These are phyloP conservation scores for Evansstolkia leycettana DNA, from an alignment of 495 filamentous ascomycete species.

Conservation along the genomic window DNA sequence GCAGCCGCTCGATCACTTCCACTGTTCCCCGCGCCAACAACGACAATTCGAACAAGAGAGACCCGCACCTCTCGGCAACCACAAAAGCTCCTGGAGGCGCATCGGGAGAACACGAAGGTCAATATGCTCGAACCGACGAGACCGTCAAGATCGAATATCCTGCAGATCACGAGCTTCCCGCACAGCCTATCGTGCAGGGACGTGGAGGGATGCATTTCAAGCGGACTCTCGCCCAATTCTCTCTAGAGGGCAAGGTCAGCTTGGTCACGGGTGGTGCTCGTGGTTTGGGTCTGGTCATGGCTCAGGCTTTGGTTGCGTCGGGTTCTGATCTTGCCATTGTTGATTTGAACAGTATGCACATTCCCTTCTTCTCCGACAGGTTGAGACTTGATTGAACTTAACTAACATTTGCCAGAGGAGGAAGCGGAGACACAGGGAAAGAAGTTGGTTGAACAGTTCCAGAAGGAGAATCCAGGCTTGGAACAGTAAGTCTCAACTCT, in stretches of 20 bases:
- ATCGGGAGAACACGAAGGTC: constrained; percentile 25
- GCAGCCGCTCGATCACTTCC: constrained; percentile 17
- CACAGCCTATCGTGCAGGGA: constrained; percentile 53
- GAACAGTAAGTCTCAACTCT: constrained; percentile 39
- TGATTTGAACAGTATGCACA: constrained; percentile 65
- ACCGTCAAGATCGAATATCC: constrained; percentile 67
- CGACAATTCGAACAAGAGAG: constrained; percentile 15
- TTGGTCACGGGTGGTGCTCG: constrained; percentile 80
- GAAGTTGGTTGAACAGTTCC: constrained; percentile 59
- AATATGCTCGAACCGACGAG: constrained; percentile 67
- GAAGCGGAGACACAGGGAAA: constrained; percentile 69
- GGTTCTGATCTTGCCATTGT: constrained; percentile 87
- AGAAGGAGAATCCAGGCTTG: constrained; percentile 62
- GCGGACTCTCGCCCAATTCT: constrained; percentile 63
- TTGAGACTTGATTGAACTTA: not conserved
- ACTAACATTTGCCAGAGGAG: constrained; percentile 43
- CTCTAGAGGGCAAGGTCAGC: constrained; percentile 63
- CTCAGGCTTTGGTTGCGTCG: constrained; percentile 71
- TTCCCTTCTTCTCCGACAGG: not conserved
- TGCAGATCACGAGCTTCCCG: constrained; percentile 52
- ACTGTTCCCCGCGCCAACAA: constrained; percentile 17
- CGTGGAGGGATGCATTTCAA: constrained; percentile 59
- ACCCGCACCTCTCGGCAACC: constrained; percentile 18
- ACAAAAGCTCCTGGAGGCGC: constrained; percentile 20
- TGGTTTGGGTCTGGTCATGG: constrained; percentile 84